Evolutionary conservation across 441 rosid genomes (phyloP), one percentile per base, ranked within the genome.

Genomic region (Populus hybrid): DNA sequence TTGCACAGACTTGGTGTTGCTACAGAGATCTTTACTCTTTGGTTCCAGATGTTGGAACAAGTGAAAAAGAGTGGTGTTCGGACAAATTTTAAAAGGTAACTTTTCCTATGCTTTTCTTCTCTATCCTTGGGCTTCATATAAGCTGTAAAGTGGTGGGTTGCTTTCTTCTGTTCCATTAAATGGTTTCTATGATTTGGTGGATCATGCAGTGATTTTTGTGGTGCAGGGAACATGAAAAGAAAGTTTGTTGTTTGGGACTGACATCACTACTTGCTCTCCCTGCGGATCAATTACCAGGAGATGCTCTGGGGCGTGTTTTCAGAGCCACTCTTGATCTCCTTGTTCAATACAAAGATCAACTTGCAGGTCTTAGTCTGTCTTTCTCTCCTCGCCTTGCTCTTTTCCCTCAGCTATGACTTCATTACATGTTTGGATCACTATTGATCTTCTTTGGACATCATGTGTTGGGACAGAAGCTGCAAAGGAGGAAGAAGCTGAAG

Each of bases 41-140:
- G 99, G 99, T 91, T 94, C 81, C 94, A 87, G 83, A 92, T 96
- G 98, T 77, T 96, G 88, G 90, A 94, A 87, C 96, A 94, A 88
- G 92, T 86, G 75, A 94, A 86, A 85, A 96, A 90, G 87, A 91
- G 91, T 83, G 99, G 98, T 66, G 78, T 32, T 14, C 87, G 75
- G 38, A 88, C 84, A 72, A 93, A 96, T 88, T 96, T 96, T 86
- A 96, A 89, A 84, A 89, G 99, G 99, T 96, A 78, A 34, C 6
- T 20, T 73, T 26, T 46, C 24, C 1, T 28, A 10, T 46, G 53
- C 53, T 63, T 11, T 3, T 30, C 32, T 34, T 53, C 16, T 7
- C 8, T 18, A 28, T 40, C 65, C 42, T 65, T 36, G 65, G 64
- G 64, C 66, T 23, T 78, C 9, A 79, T 5, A 23, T 21, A 66